Conservation (phyloP, 2,329 filamentous ascomycete genomes). For the Tolypocladium inflatum region DNA sequence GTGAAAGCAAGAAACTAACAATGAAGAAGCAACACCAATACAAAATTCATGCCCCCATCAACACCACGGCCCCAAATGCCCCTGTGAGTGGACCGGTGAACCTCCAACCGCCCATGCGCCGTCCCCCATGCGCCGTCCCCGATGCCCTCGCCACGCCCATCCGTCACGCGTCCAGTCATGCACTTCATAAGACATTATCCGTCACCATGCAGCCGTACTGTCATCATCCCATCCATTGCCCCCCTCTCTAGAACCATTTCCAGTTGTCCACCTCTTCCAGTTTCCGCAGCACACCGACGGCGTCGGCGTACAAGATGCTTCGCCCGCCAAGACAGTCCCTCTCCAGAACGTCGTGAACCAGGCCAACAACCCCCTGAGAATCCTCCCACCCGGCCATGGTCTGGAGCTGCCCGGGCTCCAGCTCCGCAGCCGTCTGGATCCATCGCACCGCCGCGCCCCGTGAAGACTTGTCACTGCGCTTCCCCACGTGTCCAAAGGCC, state of each 20-base stretch:
- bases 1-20: not conserved
- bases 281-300: slow-evolving; percentile 40
- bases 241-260: slow-evolving; percentile 18
- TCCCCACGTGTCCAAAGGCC: slow-evolving; percentile 36
- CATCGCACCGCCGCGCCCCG: slow-evolving; percentile 20
- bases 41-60: not conserved
- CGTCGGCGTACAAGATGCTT: slow-evolving; percentile 43
- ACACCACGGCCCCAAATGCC: not conserved
- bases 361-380: slow-evolving; percentile 38
- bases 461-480: slow-evolving; percentile 10
- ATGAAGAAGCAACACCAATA: not conserved
- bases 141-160: not conserved
- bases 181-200: not conserved
- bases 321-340: slow-evolving; percentile 37
- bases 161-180: not conserved
- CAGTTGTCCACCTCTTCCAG: slow-evolving; percentile 35
- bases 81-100: too few relatives aligned
- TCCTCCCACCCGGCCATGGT: slow-evolving; percentile 21
- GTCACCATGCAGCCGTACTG: not conserved
- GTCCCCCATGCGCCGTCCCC: not conserved
- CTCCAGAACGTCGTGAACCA: slow-evolving; percentile 37
- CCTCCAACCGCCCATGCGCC: not conserved
- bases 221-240: not conserved
- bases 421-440: slow-evolving; percentile 30
- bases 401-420: slow-evolving; percentile 28